These are phyloP conservation scores for Fraxinus platypoda DNA, from an alignment of 305 asterid genomes.

Conservation along the genomic window DNA sequence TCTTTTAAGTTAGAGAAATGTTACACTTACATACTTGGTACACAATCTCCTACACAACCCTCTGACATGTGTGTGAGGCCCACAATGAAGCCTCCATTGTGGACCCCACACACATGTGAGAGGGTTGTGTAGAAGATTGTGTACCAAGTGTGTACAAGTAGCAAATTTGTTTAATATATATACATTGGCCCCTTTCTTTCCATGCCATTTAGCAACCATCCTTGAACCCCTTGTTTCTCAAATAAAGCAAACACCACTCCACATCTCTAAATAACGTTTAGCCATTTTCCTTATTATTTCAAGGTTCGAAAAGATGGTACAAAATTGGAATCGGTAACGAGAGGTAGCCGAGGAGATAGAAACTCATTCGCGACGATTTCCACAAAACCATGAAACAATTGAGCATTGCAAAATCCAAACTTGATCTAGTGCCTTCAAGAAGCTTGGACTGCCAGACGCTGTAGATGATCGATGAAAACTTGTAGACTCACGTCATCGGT, in stretches of 20 bases:
- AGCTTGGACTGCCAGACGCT: conserved; percentile 88
- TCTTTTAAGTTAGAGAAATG: not conserved
- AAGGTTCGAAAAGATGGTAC: not conserved
- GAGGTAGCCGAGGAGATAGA: conserved; percentile 1
- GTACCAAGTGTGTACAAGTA: too few relatives aligned
- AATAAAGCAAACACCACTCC: not conserved
- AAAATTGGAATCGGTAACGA: not conserved
- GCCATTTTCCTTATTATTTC: not conserved
- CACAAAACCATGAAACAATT: not conserved
- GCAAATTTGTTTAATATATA: too few relatives aligned
- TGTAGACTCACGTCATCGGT: conserved; percentile 94
- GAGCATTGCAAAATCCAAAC: not conserved
- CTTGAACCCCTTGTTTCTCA: not conserved
- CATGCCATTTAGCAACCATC: not conserved
- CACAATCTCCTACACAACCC: too few relatives aligned
- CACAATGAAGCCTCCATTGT: too few relatives aligned
- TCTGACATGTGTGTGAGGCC: too few relatives aligned
- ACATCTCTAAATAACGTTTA: not conserved
- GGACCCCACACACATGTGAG: too few relatives aligned
- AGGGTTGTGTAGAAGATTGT: too few relatives aligned
- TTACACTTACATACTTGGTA: too few relatives aligned
- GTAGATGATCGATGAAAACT: conserved; percentile 92
- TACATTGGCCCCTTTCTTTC: not conserved
- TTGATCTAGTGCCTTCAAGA: conserved; percentile 37
- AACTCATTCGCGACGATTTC: not conserved